Evolutionary conservation across 148 eudicot genomes (phyloP), one percentile per base, ranked within the genome.

Genomic region (Camellia lanceoleosa): DNA sequence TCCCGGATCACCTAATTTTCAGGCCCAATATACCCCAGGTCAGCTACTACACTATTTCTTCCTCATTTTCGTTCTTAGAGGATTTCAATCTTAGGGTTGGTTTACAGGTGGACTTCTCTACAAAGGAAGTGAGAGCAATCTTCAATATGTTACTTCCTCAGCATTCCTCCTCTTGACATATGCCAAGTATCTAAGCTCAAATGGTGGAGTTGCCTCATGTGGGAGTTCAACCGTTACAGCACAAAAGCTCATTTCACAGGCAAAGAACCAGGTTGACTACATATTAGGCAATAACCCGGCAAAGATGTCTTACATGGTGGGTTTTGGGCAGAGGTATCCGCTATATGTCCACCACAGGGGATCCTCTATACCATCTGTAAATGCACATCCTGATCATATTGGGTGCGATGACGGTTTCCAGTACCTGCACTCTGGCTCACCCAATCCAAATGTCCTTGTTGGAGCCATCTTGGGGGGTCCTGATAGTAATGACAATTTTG

Each of bases 401-500:
- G 82, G 79, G 16, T 94, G 98, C 82, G 63, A 64, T 59, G 92
- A 89, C 10, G 97, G 98, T 38, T 92, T 92, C 71, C 91, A 86
- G 74, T 94, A 90, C 77, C 83, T 92, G 3, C 4, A 88, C 82
- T 86, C 94, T 4, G 82, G 84, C 54, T 87, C 94, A 7, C 93
- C 94, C 1, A 87, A 94, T 69, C n/a, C 96, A 4, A 94, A 94
- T 54, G 63, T 91, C 72, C 93, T 92, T 1, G 84, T 84, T 5
- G 98, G 98, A 78, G 98, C 98, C 20, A 80, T 94, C 7, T 20
- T 94, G 75, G 98, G 98, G 3, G 98, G n/a, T n/a, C 97, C 98
- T 4, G 98, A 92, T 70, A 78, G 52, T 69, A 76, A 59, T 0
- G 98, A 94, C 71, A 80, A 75, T 0, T 94, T 87, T 13, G 79